Conservation (phyloP, 2,329 filamentous ascomycete genomes). For the Colletotrichum truncatum region DNA sequence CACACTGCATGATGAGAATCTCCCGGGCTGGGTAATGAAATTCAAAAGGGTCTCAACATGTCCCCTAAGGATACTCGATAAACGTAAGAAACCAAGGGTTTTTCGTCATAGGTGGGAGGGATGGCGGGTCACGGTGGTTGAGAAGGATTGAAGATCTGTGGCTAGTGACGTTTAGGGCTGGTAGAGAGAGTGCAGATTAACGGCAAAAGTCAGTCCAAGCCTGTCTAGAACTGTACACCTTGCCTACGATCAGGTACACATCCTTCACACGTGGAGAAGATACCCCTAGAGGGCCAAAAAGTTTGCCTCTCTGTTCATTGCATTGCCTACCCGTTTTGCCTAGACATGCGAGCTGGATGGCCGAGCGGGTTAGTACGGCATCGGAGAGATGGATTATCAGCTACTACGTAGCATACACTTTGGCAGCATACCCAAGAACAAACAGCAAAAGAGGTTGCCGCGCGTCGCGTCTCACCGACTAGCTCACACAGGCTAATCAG, state of each 20-base stretch:
- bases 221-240: neutral
- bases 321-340: too few species aligned
- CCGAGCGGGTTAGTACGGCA: neutral
- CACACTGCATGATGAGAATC: neutral
- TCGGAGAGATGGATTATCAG: neutral
- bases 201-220: neutral
- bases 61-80: neutral
- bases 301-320: too few species aligned
- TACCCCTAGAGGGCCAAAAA: too few species aligned
- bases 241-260: slow-evolving; percentile 16
- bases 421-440: too few species aligned
- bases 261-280: slow-evolving; percentile 15
- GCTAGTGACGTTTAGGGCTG: slow-evolving; percentile 32
- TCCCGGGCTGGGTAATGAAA: neutral
- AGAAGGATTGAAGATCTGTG: slow-evolving; percentile 28
- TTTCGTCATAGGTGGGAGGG: slow-evolving; percentile 12
- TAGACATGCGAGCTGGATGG: neutral
- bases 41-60: neutral
- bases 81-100: slow-evolving; percentile 11
- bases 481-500: neutral
- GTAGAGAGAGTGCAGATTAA: neutral
- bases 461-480: slow-evolving; percentile 27
- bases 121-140: slow-evolving; percentile 20
- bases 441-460: slow-evolving; percentile 10
- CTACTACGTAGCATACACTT: too few species aligned